Base-by-base conservation (phyloP, 345 rosid species). In the Brassica carinata region DNA sequence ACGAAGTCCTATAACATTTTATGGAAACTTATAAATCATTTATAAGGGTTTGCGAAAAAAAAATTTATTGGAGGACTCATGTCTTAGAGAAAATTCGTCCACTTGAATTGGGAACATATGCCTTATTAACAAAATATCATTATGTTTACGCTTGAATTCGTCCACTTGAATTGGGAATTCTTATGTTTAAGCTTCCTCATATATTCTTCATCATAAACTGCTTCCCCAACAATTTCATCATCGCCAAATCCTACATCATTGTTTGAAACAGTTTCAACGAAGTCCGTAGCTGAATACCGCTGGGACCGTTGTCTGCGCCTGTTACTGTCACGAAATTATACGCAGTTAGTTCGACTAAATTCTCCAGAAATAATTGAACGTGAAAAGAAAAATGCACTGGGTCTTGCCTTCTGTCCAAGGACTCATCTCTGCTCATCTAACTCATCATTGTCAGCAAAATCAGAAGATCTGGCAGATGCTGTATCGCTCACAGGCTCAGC, bases 171-270 rank as follows among this genome's bases (percentile, higher is more conserved):
- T n/a, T n/a, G n/a, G n/a, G n/a, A n/a, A n/a, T 85, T 87, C 80
- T 83, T 91, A 76, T 85, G 90, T 78, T 94, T 92, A 55, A 97
- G 94, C 85, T 94, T 94, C 85, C 67, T 90, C 82, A 94, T 81
- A 87, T 96, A 96, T 83, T 94, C 99, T 62, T 96, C 99, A 77
- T 96, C 98, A 81, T 96, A 96, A 17, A 96, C 87, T 38, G 97
- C 99, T 88, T 96, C 99, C 66, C 99, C 99, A 82, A 90, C 97
- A 79, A 96, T 96, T 77, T 96, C 99, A 87, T 96, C 99, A 71
- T 96, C 99, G 76, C 92, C 94, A 77, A 82, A 91, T 73, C 88
- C 94, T 15, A 88, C 95, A 15, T 96, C 99, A 59, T 88, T 87
- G 76, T 94, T 98, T 74, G 98, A 96, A 67, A 92, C 83, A 53